Evolutionary conservation across 2,329 filamentous ascomycete species (phyloP), one percentile per base, ranked within the genome.

Genomic region (Curvularia lunata): DNA sequence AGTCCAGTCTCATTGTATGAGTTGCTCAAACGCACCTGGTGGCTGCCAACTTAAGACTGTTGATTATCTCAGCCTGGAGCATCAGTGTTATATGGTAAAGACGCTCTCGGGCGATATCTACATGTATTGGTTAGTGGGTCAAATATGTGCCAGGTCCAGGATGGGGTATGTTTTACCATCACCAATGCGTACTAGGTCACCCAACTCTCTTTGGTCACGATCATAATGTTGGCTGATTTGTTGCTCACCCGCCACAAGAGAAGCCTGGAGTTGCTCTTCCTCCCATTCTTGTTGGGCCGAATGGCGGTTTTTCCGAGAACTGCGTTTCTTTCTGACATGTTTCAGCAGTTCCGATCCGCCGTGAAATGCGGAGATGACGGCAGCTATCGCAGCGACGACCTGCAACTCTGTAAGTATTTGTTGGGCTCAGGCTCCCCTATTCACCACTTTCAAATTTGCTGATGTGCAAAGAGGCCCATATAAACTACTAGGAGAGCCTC

Each of bases 361-460:
- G 59, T 79, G 76, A 61, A 80, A 80, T 7, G 78, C 77, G 10
- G 74, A 77, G 8, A 79, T 69, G 10, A 80, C 73, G 8, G 78
- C 76, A n/a, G 75, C 68, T n/a, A 80, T 76, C 48, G 77, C 78
- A 23, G 71, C 74, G 45, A 77, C 67, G 5, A 79, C 77, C 71
- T 80, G 46, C 12, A 34, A 9, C 43, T 23, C n/a, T 16, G 27
- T 34, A 42, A 45, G 48, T 37, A 13, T 12, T 2, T 28, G 37
- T 37, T 42, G 41, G 41, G 18, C 7, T 18, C 49, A 12, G 1
- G 25, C 1, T 9, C 18, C 23, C 16, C n/a, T 48, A 12, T 27
- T 38, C 4, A 4, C 21, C 19, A 4, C 3, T 34, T 6, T 46
- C 12, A 34, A 38, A 25, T 37, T 32, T 52, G 27, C 3, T 25